These are phyloP conservation scores for Umbilicaria muhlenbergii DNA, from an alignment of 495 filamentous ascomycete species.

Conservation along the genomic window DNA sequence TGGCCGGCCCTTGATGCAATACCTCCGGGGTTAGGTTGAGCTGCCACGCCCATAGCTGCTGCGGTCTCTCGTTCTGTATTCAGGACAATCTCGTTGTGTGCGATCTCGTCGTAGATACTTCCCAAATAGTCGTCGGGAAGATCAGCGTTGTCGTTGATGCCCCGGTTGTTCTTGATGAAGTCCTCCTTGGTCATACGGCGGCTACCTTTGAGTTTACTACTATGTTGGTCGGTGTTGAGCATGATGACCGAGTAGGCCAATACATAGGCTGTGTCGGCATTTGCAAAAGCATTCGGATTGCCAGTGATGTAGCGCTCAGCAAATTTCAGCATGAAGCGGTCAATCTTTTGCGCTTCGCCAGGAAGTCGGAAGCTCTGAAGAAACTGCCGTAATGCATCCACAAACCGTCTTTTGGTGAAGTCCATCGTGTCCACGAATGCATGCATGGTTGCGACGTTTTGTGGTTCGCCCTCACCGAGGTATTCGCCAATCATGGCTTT, in stretches of 20 bases:
- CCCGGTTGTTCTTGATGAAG: conserved; percentile 96
- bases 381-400: conserved; percentile 80
- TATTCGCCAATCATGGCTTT: conserved; percentile 90
- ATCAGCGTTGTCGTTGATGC: conserved; percentile 94
- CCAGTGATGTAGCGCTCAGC: conserved; percentile 87
- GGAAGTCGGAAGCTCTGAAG: conserved; percentile 90
- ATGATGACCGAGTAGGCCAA: conserved; percentile 92
- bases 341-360: conserved; percentile 97
- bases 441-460: conserved; percentile 96
- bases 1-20: conserved; percentile 79
- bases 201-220: conserved; percentile 57
- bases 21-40: conserved; percentile 44
- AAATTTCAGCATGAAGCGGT: conserved; percentile 99
- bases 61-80: conserved; percentile 80
- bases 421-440: conserved; percentile 94
- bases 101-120: conserved; percentile 86
- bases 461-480: conserved; percentile 79
- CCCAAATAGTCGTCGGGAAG: conserved; percentile 83
- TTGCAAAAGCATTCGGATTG: conserved; percentile 95
- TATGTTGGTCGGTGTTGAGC: conserved; percentile 94
- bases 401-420: conserved; percentile 83
- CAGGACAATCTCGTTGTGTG: conserved; percentile 81
- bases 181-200: conserved; percentile 91
- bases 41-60: conserved; percentile 48
- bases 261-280: conserved; percentile 95